A percentile compares a stretch with the other conserved stretches of the same genome.
These are phyloP conservation scores for Fusarium sp. DNA, from an alignment of 2,329 filamentous ascomycete genomes.

Conservation along the genomic window DNA sequence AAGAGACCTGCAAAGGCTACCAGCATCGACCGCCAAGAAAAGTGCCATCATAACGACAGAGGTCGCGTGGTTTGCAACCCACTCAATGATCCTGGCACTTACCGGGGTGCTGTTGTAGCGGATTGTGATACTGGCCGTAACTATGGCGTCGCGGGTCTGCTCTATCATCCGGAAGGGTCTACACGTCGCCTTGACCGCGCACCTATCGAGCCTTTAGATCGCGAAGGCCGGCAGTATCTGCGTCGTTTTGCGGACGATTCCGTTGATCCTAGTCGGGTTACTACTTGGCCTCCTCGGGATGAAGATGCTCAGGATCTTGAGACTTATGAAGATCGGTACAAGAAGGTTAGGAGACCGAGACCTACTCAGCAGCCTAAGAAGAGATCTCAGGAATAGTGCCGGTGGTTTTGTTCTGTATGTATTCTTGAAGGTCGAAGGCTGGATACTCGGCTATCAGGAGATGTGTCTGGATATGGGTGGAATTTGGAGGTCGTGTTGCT, in stretches of 20 bases:
- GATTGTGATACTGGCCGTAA: fast-evolving
- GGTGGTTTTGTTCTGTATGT: too few relatives aligned
- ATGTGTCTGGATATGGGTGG: too few relatives aligned
- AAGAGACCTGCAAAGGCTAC: not conserved
- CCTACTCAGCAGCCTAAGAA: too few relatives aligned
- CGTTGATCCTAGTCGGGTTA: not conserved
- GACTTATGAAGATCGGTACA: constrained; percentile 4
- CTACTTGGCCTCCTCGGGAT: constrained; percentile 25
- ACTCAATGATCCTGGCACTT: constrained; percentile 7
- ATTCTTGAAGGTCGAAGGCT: too few relatives aligned
- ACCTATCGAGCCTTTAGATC: not conserved
- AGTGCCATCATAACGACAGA: not conserved
- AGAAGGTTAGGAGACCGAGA: constrained; percentile 1
- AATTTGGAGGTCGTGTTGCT: too few relatives aligned
- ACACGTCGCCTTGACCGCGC: not conserved
- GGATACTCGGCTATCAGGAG: too few relatives aligned
- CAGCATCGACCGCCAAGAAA: too few relatives aligned
- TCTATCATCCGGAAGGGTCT: constrained; percentile 4
- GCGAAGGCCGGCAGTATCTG: constrained; percentile 11
- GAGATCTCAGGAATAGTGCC: too few relatives aligned
- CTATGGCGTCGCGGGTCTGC: not conserved
- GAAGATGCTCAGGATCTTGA: constrained; percentile 11
- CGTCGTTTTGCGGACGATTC: constrained; percentile 13
- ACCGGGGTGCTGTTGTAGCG: not conserved
- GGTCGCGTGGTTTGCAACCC: not conserved